These are phyloP conservation scores for Skeletonema costatum DNA, from an alignment of 108 stramenopile species.

Conservation along the genomic window DNA sequence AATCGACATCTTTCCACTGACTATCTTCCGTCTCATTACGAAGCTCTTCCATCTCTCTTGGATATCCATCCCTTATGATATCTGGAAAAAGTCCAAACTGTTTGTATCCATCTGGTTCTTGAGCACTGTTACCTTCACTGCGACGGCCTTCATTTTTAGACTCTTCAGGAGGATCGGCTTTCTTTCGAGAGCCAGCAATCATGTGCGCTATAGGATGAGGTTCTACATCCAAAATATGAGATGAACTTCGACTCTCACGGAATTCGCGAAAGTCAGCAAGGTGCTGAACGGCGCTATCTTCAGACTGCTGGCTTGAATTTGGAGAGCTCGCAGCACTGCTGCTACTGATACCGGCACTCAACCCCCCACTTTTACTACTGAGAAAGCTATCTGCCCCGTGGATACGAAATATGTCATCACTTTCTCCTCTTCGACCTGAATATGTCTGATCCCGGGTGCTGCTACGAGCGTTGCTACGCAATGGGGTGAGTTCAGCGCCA, in stretches of 20 bases:
- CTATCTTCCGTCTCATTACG: neutral
- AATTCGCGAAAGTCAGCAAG: neutral
- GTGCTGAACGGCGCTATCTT: neutral
- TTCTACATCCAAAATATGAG: neutral
- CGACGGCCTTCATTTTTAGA: neutral
- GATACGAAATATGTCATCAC: slow-evolving; percentile 19
- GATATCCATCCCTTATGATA: neutral
- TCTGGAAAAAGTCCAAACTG: slow-evolving; percentile 22
- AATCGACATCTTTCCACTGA: neutral
- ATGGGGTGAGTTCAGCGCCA: slow-evolving; percentile 2
- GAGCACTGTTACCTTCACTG: neutral
- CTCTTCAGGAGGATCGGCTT: slow-evolving; percentile 12
- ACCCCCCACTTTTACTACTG: slow-evolving; percentile 4
- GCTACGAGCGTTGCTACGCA: neutral
- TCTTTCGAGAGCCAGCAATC: neutral
- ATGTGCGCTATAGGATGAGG: neutral
- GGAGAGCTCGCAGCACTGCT: neutral
- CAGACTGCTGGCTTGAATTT: neutral
- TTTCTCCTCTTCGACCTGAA: neutral
- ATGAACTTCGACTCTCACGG: neutral
- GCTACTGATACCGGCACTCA: neutral
- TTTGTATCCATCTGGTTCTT: slow-evolving; percentile 22
- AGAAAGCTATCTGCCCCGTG: slow-evolving; percentile 15
- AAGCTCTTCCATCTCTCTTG: neutral
- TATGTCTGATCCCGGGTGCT: neutral